These are phyloP conservation scores for Casuarina cunninghamiana DNA, from an alignment of 306 rosid genomes.

Conservation along the genomic window DNA sequence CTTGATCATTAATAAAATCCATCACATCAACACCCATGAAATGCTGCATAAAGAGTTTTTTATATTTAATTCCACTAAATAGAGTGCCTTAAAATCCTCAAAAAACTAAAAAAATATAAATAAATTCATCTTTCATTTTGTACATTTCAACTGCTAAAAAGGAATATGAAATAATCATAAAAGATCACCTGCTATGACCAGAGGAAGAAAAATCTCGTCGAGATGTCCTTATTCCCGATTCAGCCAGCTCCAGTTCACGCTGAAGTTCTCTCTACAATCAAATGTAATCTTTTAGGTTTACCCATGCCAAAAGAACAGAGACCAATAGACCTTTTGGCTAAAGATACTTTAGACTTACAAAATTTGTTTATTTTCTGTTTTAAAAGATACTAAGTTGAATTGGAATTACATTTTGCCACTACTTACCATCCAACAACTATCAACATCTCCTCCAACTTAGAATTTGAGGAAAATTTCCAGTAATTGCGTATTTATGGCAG, in stretches of 20 bases:
- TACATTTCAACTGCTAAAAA: neutral
- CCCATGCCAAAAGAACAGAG: slow-evolving; percentile 10
- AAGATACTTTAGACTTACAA: neutral
- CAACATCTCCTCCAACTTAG: neutral
- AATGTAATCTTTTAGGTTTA: slow-evolving; percentile 13
- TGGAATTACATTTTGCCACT: neutral
- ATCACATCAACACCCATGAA: neutral
- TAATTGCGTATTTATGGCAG: neutral
- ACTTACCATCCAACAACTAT: neutral
- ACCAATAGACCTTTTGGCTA: neutral
- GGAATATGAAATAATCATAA: neutral
- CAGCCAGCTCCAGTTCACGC: slow-evolving; percentile 91
- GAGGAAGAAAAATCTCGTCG: slow-evolving; percentile 82
- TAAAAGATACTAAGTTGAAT: neutral
- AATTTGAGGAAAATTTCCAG: neutral
- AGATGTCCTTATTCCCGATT: slow-evolving; percentile 75
- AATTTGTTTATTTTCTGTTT: neutral
- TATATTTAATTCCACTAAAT: neutral
- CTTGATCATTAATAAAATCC: neutral
- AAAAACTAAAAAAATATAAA: neutral
- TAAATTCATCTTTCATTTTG: neutral
- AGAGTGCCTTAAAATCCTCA: neutral
- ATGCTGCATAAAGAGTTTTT: neutral
- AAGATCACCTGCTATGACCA: slow-evolving; percentile 64
- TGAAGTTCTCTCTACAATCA: slow-evolving; percentile 80